Conservation (phyloP, 2,329 filamentous ascomycete species). For the Stagonosporopsis cucurbitacearum region DNA sequence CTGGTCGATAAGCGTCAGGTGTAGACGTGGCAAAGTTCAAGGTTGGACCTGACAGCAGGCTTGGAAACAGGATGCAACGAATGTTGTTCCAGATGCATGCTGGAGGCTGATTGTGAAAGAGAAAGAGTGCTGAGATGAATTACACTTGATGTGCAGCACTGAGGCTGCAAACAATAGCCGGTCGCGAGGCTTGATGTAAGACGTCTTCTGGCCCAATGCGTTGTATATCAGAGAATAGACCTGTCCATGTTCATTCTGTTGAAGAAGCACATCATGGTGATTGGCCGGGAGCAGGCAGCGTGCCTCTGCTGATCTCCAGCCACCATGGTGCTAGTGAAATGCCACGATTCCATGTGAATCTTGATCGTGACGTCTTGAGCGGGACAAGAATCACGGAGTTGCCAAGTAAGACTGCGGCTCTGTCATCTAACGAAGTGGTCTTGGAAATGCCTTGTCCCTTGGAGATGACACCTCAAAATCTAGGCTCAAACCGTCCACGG, state of each 20-base stretch:
- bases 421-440: slow-evolving; percentile 26
- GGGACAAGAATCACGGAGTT: slow-evolving; percentile 7
- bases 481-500: slow-evolving; percentile 47
- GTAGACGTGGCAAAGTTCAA: background rate
- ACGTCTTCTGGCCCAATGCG: background rate
- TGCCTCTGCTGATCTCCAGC: background rate
- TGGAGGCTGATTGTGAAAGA: background rate
- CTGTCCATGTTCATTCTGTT: background rate
- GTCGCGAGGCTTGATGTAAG: background rate
- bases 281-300: slow-evolving; percentile 5
- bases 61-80: background rate
- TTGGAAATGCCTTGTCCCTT: slow-evolving; percentile 25
- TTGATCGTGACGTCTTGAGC: slow-evolving; percentile 9
- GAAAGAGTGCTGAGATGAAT: background rate
- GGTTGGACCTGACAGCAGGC: background rate
- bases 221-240: background rate
- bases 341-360: slow-evolving; percentile 1
- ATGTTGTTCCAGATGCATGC: background rate
- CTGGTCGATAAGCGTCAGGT: too few relatives aligned
- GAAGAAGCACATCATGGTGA: background rate
- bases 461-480: slow-evolving; percentile 34
- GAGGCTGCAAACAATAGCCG: background rate
- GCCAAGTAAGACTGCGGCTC: slow-evolving; percentile 27
- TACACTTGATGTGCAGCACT: background rate
- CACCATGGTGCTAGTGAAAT: slow-evolving; percentile 6